Base-by-base conservation (phyloP, 2,329 filamentous ascomycete species). In the Calonectria montana region DNA sequence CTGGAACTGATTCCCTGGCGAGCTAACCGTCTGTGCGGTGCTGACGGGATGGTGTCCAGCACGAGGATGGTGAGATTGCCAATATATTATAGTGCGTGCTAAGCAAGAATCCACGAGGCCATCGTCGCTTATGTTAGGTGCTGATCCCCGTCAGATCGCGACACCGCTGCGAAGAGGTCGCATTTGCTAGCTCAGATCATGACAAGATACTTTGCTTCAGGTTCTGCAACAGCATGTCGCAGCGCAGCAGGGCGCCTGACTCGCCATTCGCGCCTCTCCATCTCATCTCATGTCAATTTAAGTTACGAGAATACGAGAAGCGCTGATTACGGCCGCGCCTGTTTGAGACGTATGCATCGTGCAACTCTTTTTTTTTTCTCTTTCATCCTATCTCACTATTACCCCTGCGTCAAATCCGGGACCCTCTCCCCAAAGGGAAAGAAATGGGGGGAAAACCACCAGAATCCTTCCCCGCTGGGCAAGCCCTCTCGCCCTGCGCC, bases 361-460 rank as follows among this genome's bases (percentile, higher is more conserved):
- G 23, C 31, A 39, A 53, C 16, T 31, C 48, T 18, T 2, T 37
- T 37, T 57, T 39, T 59, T 37, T 15, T 13, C 12, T 15, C 21
- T 7, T 12, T n/a, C 4, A 9, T 27, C 21, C 27, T 62, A 55
- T 63, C 29, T 27, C n/a, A 6, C 69, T 45, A 64, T 69, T 47
- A n/a, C 77, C 77, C 77, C 76, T 78, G 77, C 77, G 72, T 79
- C 76, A 74, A 78, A 37, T 18, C 13, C 53, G 15, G 16, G 39
- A 18, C 39, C 39, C 39, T n/a, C 18, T 41, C 27, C 29, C 50
- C 29, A 31, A 35, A 55, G 13, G 31, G 31, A 35, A 35, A 35
- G 31, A 9, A 35, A 10, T 10, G 31, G 13, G 13, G 31, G 13
- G 35, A 55, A 41, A 41, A 41, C 39, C 53, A 59, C 6, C 53